Evolutionary conservation across 163 green algal species (phyloP).

Genomic region (Scenedesmus sp.): DNA sequence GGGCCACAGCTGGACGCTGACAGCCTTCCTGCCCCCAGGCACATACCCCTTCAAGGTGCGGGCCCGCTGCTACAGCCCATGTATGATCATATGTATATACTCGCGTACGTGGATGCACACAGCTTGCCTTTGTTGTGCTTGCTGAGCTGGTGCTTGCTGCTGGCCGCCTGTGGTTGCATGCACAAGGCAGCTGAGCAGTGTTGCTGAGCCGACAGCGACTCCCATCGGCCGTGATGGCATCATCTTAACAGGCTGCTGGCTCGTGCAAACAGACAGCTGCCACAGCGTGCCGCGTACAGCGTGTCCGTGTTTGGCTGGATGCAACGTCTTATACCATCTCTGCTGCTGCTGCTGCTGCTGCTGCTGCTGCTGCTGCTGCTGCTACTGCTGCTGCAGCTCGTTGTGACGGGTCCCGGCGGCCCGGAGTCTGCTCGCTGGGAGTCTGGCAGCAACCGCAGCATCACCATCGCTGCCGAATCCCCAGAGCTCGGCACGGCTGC

Average conservation of each 20-base stretch:
- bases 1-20: conserved; percentile 48
- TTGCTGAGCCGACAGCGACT: no score
- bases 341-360: not conserved
- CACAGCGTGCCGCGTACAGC: no score
- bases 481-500: conserved; percentile 42
- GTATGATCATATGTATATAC: not conserved
- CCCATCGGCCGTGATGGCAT: no score
- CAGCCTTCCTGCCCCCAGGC: conserved; percentile 34
- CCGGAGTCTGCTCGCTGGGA: conserved; percentile 38
- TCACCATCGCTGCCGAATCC: conserved; percentile 13
- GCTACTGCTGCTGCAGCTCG: not conserved
- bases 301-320: not conserved
- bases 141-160: no score
- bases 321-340: not conserved
- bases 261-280: no score
- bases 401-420: not conserved
- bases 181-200: no score
- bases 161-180: not conserved
- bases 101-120: no score
- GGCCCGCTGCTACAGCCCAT: not conserved
- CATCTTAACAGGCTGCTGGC: no score
- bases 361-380: not conserved
- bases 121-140: no score
- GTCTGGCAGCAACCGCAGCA: conserved; percentile 15
- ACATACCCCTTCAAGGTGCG: conserved; percentile 39